Base-by-base conservation (phyloP, 805 yeast species). In the Lipomyces kockii region DNA sequence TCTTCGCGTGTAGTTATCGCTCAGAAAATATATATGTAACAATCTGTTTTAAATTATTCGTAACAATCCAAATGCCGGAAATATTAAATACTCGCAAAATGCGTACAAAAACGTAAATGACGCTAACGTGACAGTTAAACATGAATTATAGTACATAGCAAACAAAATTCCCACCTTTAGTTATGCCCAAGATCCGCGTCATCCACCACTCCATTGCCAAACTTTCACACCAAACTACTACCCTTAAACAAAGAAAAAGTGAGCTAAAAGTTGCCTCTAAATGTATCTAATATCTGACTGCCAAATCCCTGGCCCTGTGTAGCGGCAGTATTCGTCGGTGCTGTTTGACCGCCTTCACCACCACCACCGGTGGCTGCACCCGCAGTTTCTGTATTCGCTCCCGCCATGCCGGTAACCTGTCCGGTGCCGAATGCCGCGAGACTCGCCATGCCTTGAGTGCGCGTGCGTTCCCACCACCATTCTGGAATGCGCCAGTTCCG, bases 401-500 rank as follows among this genome's bases (percentile, higher is more conserved):
- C 69, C 14, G 64, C 58, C 22, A 62, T 5, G 25, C 55, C 58
- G 8, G 65, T 63, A 39, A 60, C 54, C 29, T 65, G 66, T 2
- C 60, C 58, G 4, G 69, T 62, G 2, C 66, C 59, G 25, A 66
- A 27, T 5, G 62, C 62, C 49, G 67, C 63, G 8, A 60, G 34
- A 8, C 62, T 34, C 35, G 70, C 62, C 25, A 60, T 39, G 7
- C 64, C 62, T 12, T 32, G 63, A 12, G 35, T 11, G 12, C 32
- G 58, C 14, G 56, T 49, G 6, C 53, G 25, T 34, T 60, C 68
- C 74, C 75, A 68, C 52, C 58, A 39, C 70, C 72, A 20, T 69
- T 49, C 72, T 37, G 83, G 82, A 25, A 81, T 61, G 68, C 83
- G 74, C 81, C 83, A 81, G 22, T 69, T 64, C 58, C 77, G 79